phyloP scores from a whole-genome alignment of 371 early-diverging fungal genomes.

The Mucor lusitanicus region DNA sequence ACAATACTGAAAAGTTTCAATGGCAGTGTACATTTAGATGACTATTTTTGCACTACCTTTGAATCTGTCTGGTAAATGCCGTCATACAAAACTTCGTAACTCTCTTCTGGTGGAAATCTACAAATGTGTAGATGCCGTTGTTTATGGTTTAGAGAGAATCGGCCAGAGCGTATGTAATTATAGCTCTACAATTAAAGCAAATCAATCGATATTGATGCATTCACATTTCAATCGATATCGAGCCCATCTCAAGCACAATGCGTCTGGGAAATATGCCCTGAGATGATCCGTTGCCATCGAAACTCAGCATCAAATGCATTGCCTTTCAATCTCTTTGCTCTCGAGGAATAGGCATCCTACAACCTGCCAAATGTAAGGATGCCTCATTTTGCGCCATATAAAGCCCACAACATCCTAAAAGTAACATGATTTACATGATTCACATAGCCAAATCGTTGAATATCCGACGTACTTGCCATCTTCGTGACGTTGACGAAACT shows the following conservation, averaged over 20 bases:
- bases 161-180: no score
- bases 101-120: no score
- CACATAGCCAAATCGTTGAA: not conserved
- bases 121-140: no score
- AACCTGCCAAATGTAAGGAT: not conserved
- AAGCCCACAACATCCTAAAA: not conserved
- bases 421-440: not conserved
- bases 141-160: no score
- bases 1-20: no score
- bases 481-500: constrained; percentile 2
- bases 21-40: no score
- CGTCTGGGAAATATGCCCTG: not conserved
- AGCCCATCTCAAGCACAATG: not conserved
- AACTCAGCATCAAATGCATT: not conserved
- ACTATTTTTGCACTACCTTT: no score
- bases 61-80: no score
- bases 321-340: not conserved
- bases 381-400: no score
- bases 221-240: not conserved
- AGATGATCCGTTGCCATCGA: not conserved
- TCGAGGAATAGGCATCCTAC: not conserved
- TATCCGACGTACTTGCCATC: not conserved
- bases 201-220: not conserved
- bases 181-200: no score
- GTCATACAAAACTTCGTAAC: no score